phyloP scores from a whole-genome alignment of 495 filamentous ascomycete species.

The Penicillium pulvis region DNA sequence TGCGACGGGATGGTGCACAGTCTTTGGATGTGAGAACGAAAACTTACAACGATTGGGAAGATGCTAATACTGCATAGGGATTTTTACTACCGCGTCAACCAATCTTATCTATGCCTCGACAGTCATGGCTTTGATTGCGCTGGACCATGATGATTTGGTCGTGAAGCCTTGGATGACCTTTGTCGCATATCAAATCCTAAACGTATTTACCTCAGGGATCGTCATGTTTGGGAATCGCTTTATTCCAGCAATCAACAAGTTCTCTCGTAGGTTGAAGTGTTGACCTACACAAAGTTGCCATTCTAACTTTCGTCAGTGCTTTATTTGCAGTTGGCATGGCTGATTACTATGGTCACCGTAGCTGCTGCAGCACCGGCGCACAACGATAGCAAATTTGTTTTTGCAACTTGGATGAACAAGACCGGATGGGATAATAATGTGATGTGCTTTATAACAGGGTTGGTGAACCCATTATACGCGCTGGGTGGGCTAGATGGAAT shows the following conservation, averaged over 20 bases:
- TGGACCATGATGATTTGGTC: slow-evolving; percentile 37
- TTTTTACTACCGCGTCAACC: slow-evolving; percentile 45
- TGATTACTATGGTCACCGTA: slow-evolving; percentile 70
- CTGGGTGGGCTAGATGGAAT: slow-evolving; percentile 69
- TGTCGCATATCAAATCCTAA: slow-evolving; percentile 37
- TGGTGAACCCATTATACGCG: slow-evolving; percentile 77
- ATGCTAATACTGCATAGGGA: slow-evolving; percentile 28
- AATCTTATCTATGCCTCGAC: slow-evolving; percentile 42
- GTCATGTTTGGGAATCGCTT: slow-evolving; percentile 43
- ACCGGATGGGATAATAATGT: slow-evolving; percentile 68
- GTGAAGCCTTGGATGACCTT: slow-evolving; percentile 44
- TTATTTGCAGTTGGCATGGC: slow-evolving; percentile 64
- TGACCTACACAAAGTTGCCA: no score
- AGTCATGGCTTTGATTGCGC: slow-evolving; percentile 37
- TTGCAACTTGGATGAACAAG: slow-evolving; percentile 63
- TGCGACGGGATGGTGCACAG: slow-evolving; percentile 43
- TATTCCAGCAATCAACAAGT: slow-evolving; percentile 40
- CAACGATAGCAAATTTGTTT: slow-evolving; percentile 63
- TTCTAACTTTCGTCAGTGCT: slow-evolving; percentile 41
- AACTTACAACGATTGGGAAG: background rate
- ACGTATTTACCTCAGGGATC: slow-evolving; percentile 30
- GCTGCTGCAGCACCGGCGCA: slow-evolving; percentile 54
- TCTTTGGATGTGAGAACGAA: slow-evolving; percentile 39
- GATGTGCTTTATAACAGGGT: slow-evolving; percentile 73
- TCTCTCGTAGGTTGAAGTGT: slow-evolving; percentile 28